These are phyloP conservation scores for Platanthera guangdongensis DNA, from an alignment of 106 monocot species.

Conservation along the genomic window DNA sequence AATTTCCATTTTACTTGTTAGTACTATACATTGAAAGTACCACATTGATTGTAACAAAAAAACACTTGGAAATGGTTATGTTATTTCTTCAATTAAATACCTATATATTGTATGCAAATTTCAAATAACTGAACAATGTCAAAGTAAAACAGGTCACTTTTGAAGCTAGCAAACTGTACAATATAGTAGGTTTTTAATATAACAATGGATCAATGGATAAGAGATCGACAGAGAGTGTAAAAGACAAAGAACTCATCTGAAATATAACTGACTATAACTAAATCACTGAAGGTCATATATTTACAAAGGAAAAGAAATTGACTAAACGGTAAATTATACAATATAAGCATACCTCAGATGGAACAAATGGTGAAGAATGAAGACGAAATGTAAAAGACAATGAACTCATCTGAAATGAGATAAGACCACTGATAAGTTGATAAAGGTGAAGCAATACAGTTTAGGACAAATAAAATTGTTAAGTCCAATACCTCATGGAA, in stretches of 20 bases:
- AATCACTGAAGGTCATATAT: neutral
- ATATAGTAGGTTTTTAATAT: neutral
- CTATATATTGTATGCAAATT: neutral
- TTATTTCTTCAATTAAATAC: neutral
- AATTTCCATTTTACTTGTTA: neutral
- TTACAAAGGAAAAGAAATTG: neutral
- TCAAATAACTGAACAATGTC: neutral
- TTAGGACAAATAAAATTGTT: neutral
- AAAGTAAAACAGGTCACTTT: neutral
- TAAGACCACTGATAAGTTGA: conserved; percentile 3
- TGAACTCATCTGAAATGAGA: conserved; percentile 48
- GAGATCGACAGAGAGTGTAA: neutral
- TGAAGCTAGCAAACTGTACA: neutral
- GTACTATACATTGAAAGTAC: neutral
- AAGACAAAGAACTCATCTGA: neutral
- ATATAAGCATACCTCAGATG: conserved; percentile 54
- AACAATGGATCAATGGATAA: neutral
- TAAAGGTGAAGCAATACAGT: neutral
- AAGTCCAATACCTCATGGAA: conserved; percentile 60
- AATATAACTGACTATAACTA: neutral
- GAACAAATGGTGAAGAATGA: conserved; percentile 33
- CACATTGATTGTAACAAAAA: neutral
- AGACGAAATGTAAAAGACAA: conserved; percentile 59
- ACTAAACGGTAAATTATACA: neutral
- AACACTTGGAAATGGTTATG: neutral